Percentiles rank a stretch among this genome's conserved stretches.
Conservation (phyloP, 1,284 basidiomycete species). For the Sanguinoderma infundibulare region DNA sequence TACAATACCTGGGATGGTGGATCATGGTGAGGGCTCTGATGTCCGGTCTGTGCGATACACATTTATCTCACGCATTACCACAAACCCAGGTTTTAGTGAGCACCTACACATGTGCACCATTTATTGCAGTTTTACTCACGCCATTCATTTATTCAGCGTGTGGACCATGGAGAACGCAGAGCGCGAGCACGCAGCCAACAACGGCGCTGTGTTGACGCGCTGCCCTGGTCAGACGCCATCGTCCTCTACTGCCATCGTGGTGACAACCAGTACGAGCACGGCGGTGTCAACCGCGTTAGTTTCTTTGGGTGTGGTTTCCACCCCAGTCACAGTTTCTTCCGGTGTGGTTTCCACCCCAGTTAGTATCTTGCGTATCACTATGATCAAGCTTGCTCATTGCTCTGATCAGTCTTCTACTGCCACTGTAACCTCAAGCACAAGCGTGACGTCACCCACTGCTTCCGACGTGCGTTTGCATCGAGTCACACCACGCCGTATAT, state of each 20-base stretch:
- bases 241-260: background rate
- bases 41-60: background rate
- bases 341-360: too few species aligned
- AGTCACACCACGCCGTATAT: too few species aligned
- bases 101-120: background rate
- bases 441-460: too few species aligned
- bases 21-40: slow-evolving; percentile 13
- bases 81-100: slow-evolving; percentile 24
- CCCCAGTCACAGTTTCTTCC: too few species aligned
- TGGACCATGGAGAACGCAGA: slow-evolving; percentile 17
- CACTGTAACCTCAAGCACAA: too few species aligned
- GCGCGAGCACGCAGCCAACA: slow-evolving; percentile 8
- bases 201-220: slow-evolving; percentile 16
- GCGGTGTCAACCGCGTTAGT: background rate
- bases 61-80: background rate
- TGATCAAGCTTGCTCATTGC: too few species aligned
- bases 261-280: background rate
- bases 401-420: too few species aligned
- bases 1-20: slow-evolving; percentile 25
- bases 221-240: slow-evolving; percentile 11
- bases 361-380: too few species aligned
- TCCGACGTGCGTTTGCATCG: too few species aligned
- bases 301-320: too few species aligned
- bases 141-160: background rate
- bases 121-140: background rate